Conservation (phyloP, 164 flowering plant genomes). For the Vitis cinerea region DNA sequence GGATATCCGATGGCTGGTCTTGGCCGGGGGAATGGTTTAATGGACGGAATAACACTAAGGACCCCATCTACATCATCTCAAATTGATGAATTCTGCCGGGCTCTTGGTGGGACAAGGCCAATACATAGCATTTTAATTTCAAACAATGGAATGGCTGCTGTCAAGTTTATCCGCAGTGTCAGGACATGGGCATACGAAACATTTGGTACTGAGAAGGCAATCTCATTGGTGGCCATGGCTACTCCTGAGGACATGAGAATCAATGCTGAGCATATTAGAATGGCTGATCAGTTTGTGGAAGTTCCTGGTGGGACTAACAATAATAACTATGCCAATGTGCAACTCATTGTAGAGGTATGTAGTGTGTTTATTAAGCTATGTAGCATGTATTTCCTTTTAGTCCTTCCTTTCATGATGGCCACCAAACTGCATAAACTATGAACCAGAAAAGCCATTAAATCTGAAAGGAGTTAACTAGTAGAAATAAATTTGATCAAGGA, state of each 20-base stretch:
- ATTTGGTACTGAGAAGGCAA: constrained; percentile 96
- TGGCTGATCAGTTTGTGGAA: constrained; percentile 99
- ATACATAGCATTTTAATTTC: constrained; percentile 94
- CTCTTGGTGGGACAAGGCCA: constrained; percentile 86
- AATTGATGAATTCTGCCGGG: constrained; percentile 81
- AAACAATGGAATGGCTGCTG: constrained; percentile 99
- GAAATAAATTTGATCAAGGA: not conserved
- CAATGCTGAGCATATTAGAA: constrained; percentile 97
- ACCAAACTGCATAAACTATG: not conserved
- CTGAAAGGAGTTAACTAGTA: not conserved
- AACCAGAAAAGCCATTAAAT: not conserved
- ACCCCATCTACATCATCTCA: constrained; percentile 41
- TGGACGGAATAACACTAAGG: constrained; percentile 53
- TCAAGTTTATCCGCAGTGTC: constrained; percentile 93
- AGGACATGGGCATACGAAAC: constrained; percentile 97
- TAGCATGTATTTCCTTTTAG: not conserved
- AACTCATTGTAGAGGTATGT: constrained; percentile 96
- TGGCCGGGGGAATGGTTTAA: constrained; percentile 46
- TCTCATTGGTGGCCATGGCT: constrained; percentile 96
- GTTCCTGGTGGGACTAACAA: constrained; percentile 99
- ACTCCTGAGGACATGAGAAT: constrained; percentile 99
- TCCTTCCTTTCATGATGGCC: not conserved
- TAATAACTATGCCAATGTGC: constrained; percentile 99
- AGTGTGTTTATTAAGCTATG: not conserved
- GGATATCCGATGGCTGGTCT: constrained; percentile 34